These are phyloP conservation scores for Meredithiella fracta DNA, from an alignment of 2,329 filamentous ascomycete species.

Conservation along the genomic window DNA sequence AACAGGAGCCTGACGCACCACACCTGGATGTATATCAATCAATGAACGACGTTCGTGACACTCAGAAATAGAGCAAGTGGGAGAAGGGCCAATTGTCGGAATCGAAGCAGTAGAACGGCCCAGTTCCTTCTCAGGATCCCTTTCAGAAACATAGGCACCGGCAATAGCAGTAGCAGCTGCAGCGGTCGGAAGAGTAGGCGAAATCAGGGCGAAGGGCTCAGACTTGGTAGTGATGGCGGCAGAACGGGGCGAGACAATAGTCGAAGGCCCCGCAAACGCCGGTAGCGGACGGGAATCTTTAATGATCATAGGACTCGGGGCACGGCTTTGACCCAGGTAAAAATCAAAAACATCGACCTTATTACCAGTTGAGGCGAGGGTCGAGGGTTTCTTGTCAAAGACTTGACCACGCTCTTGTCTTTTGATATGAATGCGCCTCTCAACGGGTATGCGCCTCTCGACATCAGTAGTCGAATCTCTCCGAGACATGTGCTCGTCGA, in stretches of 20 bases:
- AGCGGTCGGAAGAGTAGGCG: neutral
- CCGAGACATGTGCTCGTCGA: neutral
- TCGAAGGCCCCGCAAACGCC: neutral
- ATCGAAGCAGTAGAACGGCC: neutral
- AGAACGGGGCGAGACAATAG: neutral
- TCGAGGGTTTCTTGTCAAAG: neutral
- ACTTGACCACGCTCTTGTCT: neutral
- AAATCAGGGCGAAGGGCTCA: neutral
- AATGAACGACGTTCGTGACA: neutral
- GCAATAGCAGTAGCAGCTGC: neutral
- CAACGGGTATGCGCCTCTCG: neutral
- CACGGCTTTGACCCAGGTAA: slow-evolving; percentile 37
- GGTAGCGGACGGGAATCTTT: slow-evolving; percentile 21
- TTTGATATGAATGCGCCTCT: neutral
- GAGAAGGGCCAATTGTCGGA: neutral
- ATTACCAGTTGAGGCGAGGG: neutral
- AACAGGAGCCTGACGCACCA: neutral
- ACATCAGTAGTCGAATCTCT: neutral
- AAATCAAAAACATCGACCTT: slow-evolving; percentile 39
- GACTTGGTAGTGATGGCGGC: neutral
- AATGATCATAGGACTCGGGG: slow-evolving; percentile 25
- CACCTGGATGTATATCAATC: neutral
- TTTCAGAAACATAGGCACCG: neutral
- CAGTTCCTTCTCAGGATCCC: neutral
- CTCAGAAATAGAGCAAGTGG: neutral